Conservation (phyloP, 2,329 filamentous ascomycete species). For the Trichoderma guizhouense region DNA sequence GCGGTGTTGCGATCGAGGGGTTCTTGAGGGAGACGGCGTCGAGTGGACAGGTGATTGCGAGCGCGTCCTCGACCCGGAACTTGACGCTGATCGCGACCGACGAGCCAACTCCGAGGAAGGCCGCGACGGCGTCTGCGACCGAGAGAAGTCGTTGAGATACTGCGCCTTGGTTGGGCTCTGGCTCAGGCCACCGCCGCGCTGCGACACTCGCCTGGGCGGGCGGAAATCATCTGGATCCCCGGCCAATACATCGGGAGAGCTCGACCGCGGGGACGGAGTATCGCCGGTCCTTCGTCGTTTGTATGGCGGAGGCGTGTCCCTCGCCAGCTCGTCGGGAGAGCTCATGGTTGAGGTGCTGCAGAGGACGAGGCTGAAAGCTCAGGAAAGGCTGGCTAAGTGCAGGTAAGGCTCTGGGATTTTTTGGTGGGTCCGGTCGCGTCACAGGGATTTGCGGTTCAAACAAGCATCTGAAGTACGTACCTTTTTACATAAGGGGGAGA, state of each 20-base stretch:
- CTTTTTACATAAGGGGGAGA: not conserved
- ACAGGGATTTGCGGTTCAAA: not conserved
- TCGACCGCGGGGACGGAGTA: constrained; percentile 28
- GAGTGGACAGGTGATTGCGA: constrained; percentile 35
- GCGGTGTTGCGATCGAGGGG: constrained; percentile 29
- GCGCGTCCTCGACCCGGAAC: constrained; percentile 36
- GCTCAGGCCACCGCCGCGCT: constrained; percentile 20
- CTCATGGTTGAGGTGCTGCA: constrained; percentile 27
- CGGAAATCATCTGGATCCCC: constrained; percentile 10
- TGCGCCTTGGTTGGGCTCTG: constrained; percentile 26
- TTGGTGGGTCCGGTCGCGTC: constrained; percentile 18
- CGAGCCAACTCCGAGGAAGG: constrained; percentile 31
- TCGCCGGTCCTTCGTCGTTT: constrained; percentile 36
- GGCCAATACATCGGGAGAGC: constrained; percentile 24
- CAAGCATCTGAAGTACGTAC: not conserved
- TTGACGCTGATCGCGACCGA: constrained; percentile 33
- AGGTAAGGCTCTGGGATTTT: constrained; percentile 16
- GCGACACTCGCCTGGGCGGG: constrained; percentile 12
- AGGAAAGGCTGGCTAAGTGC: not conserved
- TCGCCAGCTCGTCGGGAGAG: constrained; percentile 27
- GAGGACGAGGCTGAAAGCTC: constrained; percentile 20
- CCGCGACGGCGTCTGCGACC: constrained; percentile 21
- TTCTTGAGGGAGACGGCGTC: constrained; percentile 28
- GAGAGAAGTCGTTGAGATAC: constrained; percentile 16
- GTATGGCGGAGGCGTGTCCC: constrained; percentile 25